A percentile compares a stretch with the other conserved stretches of the same genome.
phyloP scores from a whole-genome alignment of 1,139 yeast species.

The Candida freyschussii region DNA sequence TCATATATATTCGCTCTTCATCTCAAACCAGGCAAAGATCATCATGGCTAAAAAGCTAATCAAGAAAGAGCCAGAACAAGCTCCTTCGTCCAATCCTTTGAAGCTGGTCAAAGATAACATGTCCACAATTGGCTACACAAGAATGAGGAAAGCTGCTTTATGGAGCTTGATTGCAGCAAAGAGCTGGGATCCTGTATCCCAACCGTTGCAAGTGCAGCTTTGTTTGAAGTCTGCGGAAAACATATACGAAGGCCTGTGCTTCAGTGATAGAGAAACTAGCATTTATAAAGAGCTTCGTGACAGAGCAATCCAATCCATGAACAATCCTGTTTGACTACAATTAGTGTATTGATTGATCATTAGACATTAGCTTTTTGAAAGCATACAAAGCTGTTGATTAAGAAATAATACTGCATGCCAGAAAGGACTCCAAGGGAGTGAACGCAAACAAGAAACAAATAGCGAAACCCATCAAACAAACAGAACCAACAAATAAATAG shows the following conservation, averaged over 20 bases:
- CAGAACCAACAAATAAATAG: not conserved
- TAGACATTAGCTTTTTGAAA: too few relatives aligned
- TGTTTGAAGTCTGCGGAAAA: conserved; percentile 12
- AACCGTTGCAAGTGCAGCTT: conserved; percentile 21
- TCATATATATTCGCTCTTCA: conserved; percentile 36
- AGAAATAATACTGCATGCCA: not conserved
- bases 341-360: too few relatives aligned
- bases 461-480: conserved; percentile 1
- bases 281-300: conserved; percentile 15
- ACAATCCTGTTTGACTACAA: not conserved
- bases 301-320: conserved; percentile 2
- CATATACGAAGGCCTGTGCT: conserved; percentile 11
- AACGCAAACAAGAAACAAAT: conserved; percentile 1
- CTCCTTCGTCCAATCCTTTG: conserved; percentile 28
- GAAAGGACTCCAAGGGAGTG: not conserved
- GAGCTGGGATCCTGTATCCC: conserved; percentile 51
- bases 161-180: conserved; percentile 77
- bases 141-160: conserved; percentile 69
- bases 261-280: conserved; percentile 23
- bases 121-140: conserved; percentile 47
- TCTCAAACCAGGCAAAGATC: conserved; percentile 27
- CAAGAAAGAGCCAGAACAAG: conserved; percentile 5
- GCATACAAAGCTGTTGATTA: not conserved
- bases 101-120: conserved; percentile 37
- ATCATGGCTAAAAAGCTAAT: conserved; percentile 15